Evolutionary conservation across 2,329 filamentous ascomycete genomes (phyloP), one percentile per base, ranked within the genome.

Genomic region (Apiospora sp.): DNA sequence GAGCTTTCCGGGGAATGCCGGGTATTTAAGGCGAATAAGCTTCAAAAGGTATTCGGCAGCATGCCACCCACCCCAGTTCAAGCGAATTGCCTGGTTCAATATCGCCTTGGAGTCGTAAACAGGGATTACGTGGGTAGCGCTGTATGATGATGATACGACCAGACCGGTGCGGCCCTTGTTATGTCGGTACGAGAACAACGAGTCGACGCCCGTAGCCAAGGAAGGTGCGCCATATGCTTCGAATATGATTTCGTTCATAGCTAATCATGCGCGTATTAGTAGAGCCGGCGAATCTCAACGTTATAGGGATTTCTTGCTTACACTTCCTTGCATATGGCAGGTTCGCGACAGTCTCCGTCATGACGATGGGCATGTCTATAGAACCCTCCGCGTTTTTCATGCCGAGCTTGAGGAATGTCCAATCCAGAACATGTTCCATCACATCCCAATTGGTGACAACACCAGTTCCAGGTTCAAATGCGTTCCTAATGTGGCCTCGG

Each of bases 381-480:
- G 89, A 87, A 12, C 94, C 94, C 68, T 92, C 90, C 4, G 87
- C 86, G 22, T 91, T 91, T 76, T 97, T 94, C 77, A 99, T 88
- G 5, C 96, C 96, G 71, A 99, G 85, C 84, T 98, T 98, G 76
- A 98, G 87, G 82, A 99, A 99, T 58, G 95, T 89, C 82, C 98
- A 98, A 84, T 99, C 96, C 67, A 99, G 84, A 6, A 98, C 88
- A 73, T 96, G 95, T 83, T 99, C 96, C 91, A 98, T 95, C 46
- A 95, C 95, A 82, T 99, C 96, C 95, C 97, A 99, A 81, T 98
- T 98, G 82, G 94, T 95, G 74, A 98, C 91, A 68, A 99, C 92
- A 75, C 95, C 96, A 64, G 92, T 96, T 34, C 95, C 95, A 1
- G 92, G 90, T 81, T 99, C 96, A 78, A 98, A 98, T 1, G 95